These are phyloP conservation scores for Diplogelasinospora grovesii DNA, from an alignment of 495 filamentous ascomycete genomes.

Conservation along the genomic window DNA sequence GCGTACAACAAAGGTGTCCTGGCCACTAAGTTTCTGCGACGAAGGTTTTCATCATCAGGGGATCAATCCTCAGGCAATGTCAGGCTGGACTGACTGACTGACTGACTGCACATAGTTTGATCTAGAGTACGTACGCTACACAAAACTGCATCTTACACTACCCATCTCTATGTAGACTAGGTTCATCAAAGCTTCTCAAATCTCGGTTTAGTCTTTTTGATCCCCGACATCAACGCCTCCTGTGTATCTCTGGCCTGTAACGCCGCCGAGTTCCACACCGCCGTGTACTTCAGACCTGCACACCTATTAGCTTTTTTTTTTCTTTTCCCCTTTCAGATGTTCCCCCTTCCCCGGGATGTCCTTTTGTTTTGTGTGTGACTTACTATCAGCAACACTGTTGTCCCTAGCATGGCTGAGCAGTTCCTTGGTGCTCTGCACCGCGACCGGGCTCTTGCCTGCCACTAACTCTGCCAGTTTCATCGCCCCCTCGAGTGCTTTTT, in stretches of 20 bases:
- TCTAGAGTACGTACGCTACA: too few relatives aligned
- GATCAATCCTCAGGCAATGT: too few relatives aligned
- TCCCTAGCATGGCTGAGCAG: slow-evolving; percentile 82
- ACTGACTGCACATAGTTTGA: too few relatives aligned
- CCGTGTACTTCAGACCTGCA: slow-evolving; percentile 70
- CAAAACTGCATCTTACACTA: too few relatives aligned
- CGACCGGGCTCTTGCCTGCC: slow-evolving; percentile 80
- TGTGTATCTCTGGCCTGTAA: slow-evolving; percentile 76
- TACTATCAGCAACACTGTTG: slow-evolving; percentile 68
- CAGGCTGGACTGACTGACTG: too few relatives aligned
- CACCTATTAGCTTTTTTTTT: slow-evolving; percentile 13
- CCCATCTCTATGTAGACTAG: too few relatives aligned
- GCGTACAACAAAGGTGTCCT: too few relatives aligned
- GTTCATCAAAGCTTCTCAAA: slow-evolving; percentile 80
- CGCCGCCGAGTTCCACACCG: slow-evolving; percentile 77
- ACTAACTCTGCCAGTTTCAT: slow-evolving; percentile 61
- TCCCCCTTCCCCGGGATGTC: not conserved
- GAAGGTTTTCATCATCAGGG: too few relatives aligned
- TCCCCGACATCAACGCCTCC: slow-evolving; percentile 63
- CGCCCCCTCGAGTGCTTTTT: slow-evolving; percentile 53
- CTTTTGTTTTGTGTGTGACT: too few relatives aligned
- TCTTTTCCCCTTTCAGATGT: too few relatives aligned
- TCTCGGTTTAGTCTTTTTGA: slow-evolving; percentile 71
- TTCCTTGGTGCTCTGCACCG: slow-evolving; percentile 90
- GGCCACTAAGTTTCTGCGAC: too few relatives aligned